These are phyloP conservation scores for Cordia subcordata DNA, from an alignment of 257 asterid genomes.

Conservation along the genomic window DNA sequence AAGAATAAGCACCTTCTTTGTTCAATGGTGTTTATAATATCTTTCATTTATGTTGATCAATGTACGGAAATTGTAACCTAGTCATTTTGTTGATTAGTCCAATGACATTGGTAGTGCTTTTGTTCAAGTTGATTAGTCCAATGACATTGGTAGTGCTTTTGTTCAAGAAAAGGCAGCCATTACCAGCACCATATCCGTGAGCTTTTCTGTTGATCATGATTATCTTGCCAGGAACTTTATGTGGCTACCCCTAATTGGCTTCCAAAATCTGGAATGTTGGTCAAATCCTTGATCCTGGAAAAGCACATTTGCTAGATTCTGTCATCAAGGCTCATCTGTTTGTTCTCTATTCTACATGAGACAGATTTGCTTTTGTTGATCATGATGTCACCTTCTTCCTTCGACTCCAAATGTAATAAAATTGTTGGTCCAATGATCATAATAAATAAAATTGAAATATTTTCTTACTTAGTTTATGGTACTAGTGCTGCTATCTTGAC, in stretches of 20 bases:
- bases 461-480: neutral
- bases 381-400: slow-evolving; percentile 20
- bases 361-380: slow-evolving; percentile 23
- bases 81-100: too few species aligned
- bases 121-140: too few species aligned
- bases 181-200: too few species aligned
- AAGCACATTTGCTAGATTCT: slow-evolving; percentile 21
- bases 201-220: neutral
- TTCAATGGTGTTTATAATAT: too few species aligned
- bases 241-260: neutral
- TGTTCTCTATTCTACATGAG: slow-evolving; percentile 19
- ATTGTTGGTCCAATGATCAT: too few species aligned
- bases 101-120: too few species aligned
- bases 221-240: neutral
- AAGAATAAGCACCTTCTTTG: too few species aligned
- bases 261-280: slow-evolving; percentile 14
- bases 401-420: slow-evolving; percentile 6
- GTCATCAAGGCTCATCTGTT: slow-evolving; percentile 12
- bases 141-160: too few species aligned
- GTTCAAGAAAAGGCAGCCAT: too few species aligned
- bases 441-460: neutral
- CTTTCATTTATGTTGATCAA: too few species aligned
- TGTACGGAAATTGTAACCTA: too few species aligned
- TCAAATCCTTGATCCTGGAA: slow-evolving; percentile 4
- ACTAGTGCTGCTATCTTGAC: neutral